Evolutionary conservation across 31 red algal species (phyloP), one percentile per base, ranked within the genome.

Genomic region (Endocladia muricata): DNA sequence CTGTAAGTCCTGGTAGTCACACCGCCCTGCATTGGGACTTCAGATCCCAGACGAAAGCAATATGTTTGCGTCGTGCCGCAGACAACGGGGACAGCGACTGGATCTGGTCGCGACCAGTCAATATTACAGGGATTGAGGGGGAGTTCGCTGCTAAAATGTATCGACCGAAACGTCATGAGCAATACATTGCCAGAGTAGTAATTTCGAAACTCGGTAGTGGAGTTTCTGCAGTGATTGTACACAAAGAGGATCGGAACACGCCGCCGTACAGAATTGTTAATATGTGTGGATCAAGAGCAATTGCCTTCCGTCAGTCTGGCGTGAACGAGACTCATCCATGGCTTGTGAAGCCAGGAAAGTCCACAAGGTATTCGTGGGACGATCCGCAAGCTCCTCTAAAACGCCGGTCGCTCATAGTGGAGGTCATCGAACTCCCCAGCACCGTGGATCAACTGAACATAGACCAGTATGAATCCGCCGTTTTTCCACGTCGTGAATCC

Each of bases 91-190:
- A 65, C 21, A 92, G 96, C 49, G 91, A 98, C 52, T 98, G 96
- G 96, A 94, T 94, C 51, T 98, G 96, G 96, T 91, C 82, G 21
- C 77, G 91, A 32, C 91, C 96, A 28, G 80, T 98, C 15, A 70
- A 48, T 25, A 79, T 90, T 9, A 83, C 83, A 54, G 75, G 81
- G 15, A 66, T 89, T 15, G 76, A 91, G 73, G 96, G 96, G n/a
- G 95, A 97, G 68, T 88, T 94, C 38, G 78, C 88, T n/a, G 84
- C 92, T 66, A 99, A 99, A 58, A 96, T 99, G 97, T 99, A 96
- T 65, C 61, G 88, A 23, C 97, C 97, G 19, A 96, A 94, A 41
- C 70, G 83, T 21, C 88, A 94, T 66, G 90, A 94, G 60, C 97
- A 99, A 74, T 99, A 99, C 71, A 99, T 99, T 55, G 93, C 97